phyloP scores from a whole-genome alignment of 2,329 filamentous ascomycete species.

The Lasiodiplodia gonubiensis region DNA sequence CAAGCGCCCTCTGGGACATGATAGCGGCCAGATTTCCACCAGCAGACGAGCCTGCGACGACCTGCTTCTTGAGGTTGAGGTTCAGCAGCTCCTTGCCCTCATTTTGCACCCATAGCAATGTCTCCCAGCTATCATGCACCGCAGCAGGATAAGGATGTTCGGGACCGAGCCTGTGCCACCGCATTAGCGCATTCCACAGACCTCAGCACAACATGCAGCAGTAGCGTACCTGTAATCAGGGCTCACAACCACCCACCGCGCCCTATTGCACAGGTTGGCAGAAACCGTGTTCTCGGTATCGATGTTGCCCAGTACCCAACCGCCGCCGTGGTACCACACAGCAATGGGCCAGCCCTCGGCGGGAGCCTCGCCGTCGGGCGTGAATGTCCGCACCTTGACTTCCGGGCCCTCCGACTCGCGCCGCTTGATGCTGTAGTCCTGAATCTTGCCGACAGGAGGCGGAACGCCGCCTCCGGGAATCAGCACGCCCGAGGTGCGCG shows the following conservation, averaged over 20 bases:
- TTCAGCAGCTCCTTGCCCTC: conserved; percentile 11
- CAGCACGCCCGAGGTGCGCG: conserved; percentile 35
- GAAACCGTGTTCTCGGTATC: conserved; percentile 44
- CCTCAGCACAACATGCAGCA: neutral
- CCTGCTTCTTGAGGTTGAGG: conserved; percentile 38
- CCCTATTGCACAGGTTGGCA: conserved; percentile 14
- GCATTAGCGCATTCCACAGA: neutral
- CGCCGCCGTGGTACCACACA: conserved; percentile 51
- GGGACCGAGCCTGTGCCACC: conserved; percentile 39
- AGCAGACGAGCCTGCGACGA: conserved; percentile 43
- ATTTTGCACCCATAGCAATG: conserved; percentile 11
- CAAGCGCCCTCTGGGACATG: conserved; percentile 5
- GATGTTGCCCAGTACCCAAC: conserved; percentile 48
- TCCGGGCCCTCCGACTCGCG: conserved; percentile 33
- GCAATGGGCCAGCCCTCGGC: conserved; percentile 44
- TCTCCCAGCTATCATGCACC: conserved; percentile 38
- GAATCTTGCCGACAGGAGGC: conserved; percentile 39
- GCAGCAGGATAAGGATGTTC: conserved; percentile 46
- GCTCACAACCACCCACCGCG: conserved; percentile 19
- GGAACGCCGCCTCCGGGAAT: conserved; percentile 36
- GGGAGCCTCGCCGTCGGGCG: conserved; percentile 36
- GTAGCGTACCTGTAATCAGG: conserved; percentile 10
- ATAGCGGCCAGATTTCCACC: conserved; percentile 31
- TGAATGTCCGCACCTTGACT: conserved; percentile 44
- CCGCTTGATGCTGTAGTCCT: conserved; percentile 32